Base-by-base conservation (phyloP, 257 asterid genomes). In the Jacaranda copaia region DNA sequence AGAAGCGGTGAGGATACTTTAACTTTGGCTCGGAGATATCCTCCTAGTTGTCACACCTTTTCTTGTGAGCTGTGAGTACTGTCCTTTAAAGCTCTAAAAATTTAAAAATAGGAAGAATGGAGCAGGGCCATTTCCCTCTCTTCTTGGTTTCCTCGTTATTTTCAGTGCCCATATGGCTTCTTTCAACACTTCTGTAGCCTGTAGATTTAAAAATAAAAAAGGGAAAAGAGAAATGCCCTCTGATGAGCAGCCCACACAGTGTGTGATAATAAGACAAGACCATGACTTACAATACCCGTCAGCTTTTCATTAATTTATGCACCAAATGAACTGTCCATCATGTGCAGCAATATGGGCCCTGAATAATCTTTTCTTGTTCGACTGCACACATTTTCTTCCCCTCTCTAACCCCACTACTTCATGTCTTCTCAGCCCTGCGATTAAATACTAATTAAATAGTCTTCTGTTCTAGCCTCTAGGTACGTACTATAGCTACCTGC, bases 261-360 rank as follows among this genome's bases (percentile, higher is more conserved):
- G 25, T n/a, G 40, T 56, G 14, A 57, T 57, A 76, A 79, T 68
- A 76, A 79, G 88, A 80, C 90, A 81, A 84, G 65, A 52, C 72
- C 9, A 80, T 66, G 7, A 72, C 68, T 74, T 79, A 83, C 77
- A 82, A 70, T 68, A 60, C 69, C 38, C 59, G 70, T 52, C 82
- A 82, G 83, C 87, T 77, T 78, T 80, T 71, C 58, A 70, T 40
- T 78, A 69, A 51, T 78, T 35, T 77, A 84, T 38, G 75, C 85
- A 63, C 65, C 61, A 62, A 77, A 80, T 86, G 86, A 84, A 84
- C 85, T 89, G 92, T 84, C 91, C 63, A 62, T 84, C 95, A 89
- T 81, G 96, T 88, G 88, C 82, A 74, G 72, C 79, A 87, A 69
- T 72, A 76, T 83, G 81, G 82, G 63, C 43, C 76, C 39, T 25